Percentiles rank a stretch among this genome's conserved stretches.
Conservation (phyloP, 129 eudicot species). For the Helichrysum umbraculigerum region DNA sequence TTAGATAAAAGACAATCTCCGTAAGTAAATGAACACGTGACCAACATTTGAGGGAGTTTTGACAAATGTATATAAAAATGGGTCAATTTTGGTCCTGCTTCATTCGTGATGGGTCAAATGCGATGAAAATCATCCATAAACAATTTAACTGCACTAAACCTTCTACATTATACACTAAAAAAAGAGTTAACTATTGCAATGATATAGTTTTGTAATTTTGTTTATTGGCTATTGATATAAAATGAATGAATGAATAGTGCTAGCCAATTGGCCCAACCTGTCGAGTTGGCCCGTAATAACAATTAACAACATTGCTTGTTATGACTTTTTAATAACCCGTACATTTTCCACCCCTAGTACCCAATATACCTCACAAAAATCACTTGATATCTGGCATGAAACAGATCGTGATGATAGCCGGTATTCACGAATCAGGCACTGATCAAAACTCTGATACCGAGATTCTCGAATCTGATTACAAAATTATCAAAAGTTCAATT, state of each 20-base stretch:
- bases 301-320: too few species aligned
- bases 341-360: not conserved
- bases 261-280: too few species aligned
- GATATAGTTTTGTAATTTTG: too few species aligned
- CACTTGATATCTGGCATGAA: conserved; percentile 47
- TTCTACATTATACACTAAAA: too few species aligned
- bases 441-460: conserved; percentile 64
- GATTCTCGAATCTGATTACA: conserved; percentile 73
- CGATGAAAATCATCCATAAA: too few species aligned
- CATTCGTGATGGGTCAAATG: not conserved
- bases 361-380: conserved; percentile 61
- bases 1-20: not conserved
- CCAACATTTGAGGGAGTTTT: not conserved
- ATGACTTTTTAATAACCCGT: not conserved
- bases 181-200: too few species aligned
- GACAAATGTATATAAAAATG: too few species aligned
- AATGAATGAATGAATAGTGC: too few species aligned
- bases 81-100: too few species aligned
- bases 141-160: too few species aligned
- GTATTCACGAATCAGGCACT: conserved; percentile 72
- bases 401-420: conserved; percentile 63
- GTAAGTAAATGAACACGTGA: not conserved
- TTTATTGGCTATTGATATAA: too few species aligned
- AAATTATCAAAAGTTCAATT: not conserved
- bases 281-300: too few species aligned